These are phyloP conservation scores for Phlebiopsis flavidoalba DNA, from an alignment of 768 basidiomycete genomes.

Conservation along the genomic window DNA sequence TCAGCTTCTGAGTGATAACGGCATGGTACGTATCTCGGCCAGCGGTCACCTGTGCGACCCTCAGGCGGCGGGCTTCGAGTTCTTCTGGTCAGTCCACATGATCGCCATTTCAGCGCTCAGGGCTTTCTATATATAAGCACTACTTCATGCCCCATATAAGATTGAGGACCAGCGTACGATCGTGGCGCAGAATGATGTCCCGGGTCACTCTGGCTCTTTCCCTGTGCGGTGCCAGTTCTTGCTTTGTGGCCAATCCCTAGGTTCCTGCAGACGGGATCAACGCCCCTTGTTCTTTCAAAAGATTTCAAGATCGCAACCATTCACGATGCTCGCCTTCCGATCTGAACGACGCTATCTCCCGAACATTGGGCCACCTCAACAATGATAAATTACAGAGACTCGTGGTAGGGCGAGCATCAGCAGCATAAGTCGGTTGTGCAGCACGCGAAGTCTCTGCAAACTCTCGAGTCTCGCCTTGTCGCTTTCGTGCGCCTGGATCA, in stretches of 20 bases:
- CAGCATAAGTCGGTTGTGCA: constrained; percentile 34
- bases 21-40: not conserved
- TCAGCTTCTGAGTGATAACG: not conserved
- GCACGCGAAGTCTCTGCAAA: constrained; percentile 34
- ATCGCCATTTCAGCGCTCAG: no score
- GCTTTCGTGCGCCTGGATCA: constrained; percentile 26
- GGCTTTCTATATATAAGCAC: no score
- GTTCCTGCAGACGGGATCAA: constrained; percentile 23
- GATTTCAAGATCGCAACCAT: constrained; percentile 46
- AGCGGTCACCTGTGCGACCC: not conserved
- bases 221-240: constrained; percentile 8
- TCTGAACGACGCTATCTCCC: constrained; percentile 49
- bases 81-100: not conserved
- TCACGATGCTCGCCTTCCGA: constrained; percentile 44
- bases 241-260: constrained; percentile 36
- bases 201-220: no score
- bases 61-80: not conserved
- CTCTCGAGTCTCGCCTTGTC: constrained; percentile 41
- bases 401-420: constrained; percentile 51
- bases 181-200: no score
- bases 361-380: constrained; percentile 37
- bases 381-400: constrained; percentile 58
- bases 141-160: no score
- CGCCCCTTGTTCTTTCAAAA: constrained; percentile 34
- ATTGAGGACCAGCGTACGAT: no score